These are phyloP conservation scores for Cordyceps fumosorosea DNA, from an alignment of 2,329 filamentous ascomycete species.

Conservation along the genomic window DNA sequence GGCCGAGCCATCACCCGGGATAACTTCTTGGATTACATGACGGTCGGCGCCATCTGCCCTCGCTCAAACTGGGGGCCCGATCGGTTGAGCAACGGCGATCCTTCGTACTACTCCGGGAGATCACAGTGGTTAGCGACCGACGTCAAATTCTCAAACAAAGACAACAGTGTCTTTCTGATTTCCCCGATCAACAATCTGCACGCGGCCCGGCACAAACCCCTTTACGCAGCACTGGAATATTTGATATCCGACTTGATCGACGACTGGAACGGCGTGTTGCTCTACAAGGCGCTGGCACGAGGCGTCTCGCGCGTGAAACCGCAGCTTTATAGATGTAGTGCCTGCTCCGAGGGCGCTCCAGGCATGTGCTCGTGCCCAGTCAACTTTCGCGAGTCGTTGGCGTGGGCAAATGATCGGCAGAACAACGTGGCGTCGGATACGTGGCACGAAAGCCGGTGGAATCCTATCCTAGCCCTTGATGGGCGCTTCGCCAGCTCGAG, in stretches of 20 bases:
- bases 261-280: background rate
- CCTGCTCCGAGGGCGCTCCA: background rate
- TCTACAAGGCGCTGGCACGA: background rate
- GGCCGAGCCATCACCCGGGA: background rate
- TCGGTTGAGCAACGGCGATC: background rate
- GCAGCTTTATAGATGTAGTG: background rate
- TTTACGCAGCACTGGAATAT: background rate
- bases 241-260: background rate
- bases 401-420: background rate
- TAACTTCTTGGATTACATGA: background rate
- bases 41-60: background rate
- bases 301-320: background rate
- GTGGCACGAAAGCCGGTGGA: background rate
- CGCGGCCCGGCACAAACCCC: background rate
- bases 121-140: constrained; percentile 1
- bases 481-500: background rate
- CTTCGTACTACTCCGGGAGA: background rate
- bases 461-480: background rate
- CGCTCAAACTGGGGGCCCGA: background rate
- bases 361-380: background rate
- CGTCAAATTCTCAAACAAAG: background rate
- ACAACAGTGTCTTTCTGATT: background rate
- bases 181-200: background rate
- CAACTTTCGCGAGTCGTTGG: background rate
- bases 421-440: background rate